These are phyloP conservation scores for Fraxinus quadrangulata DNA, from an alignment of 257 asterid genomes.

Conservation along the genomic window DNA sequence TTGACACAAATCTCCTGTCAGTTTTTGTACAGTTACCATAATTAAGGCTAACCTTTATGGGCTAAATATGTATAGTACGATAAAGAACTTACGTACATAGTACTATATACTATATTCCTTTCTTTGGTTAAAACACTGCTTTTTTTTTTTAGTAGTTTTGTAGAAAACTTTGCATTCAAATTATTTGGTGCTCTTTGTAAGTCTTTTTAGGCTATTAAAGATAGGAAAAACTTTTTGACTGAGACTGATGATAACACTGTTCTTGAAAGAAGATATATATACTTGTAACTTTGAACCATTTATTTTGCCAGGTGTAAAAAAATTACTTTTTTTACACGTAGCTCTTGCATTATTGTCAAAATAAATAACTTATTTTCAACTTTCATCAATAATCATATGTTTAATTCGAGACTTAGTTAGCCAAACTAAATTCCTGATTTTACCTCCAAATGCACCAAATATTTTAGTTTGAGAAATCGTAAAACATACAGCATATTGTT, in stretches of 20 bases:
- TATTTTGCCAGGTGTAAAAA: background rate
- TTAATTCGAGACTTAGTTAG: no score
- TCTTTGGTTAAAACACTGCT: conserved; percentile 51
- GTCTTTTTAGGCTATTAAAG: conserved; percentile 77
- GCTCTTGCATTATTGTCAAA: no score
- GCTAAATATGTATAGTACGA: conserved; percentile 23
- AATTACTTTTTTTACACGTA: no score
- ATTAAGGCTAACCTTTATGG: conserved; percentile 7
- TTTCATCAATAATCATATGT: no score
- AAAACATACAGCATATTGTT: no score
- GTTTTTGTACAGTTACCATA: conserved; percentile 6
- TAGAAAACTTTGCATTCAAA: conserved; percentile 46
- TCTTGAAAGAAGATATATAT: conserved; percentile 34
- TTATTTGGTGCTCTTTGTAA: conserved; percentile 46
- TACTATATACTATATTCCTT: conserved; percentile 14
- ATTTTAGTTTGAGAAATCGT: no score
- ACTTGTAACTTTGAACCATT: conserved; percentile 19
- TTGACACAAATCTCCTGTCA: background rate
- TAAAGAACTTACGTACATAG: conserved; percentile 5
- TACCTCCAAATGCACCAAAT: no score
- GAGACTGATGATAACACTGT: conserved; percentile 26
- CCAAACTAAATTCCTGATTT: no score
- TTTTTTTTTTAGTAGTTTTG: conserved; percentile 37
- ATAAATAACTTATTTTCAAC: no score
- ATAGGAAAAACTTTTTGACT: conserved; percentile 67